Evolutionary conservation across 192 early-diverging fungal species (phyloP), one percentile per base, ranked within the genome.

Genomic region (Gryganskiella cystojenkinii): DNA sequence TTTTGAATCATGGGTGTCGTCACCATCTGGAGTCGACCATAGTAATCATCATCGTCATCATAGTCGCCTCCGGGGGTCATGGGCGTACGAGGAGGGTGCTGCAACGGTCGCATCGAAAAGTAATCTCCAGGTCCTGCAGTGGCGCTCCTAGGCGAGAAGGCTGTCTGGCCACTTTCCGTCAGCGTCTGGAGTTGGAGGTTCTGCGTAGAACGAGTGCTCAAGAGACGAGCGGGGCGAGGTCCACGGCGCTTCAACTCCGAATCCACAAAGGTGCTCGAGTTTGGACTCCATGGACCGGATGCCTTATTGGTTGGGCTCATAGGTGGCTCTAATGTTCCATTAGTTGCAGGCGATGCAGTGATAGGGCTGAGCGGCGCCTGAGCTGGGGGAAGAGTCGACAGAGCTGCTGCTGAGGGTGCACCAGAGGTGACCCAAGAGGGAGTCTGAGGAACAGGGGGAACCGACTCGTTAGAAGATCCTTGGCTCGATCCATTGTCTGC

Each of bases 1-100:
- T 78, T 68, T 61, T 78, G 74, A 31, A 78, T 78, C 67, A 78
- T 78, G 13, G 74, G 74, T 44, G 74, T 78, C 17, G 74, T 78
- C 46, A 78, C 74, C 74, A 78, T 78, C 53, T 69, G 66, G 19
- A 78, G 34, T 17, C 74, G 65, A 47, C 64, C 57, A 59, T 78
- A 78, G 50, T 78, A 69, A 20, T 78, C 74, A 25, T 78, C 73
- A 15, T 78, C 74, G 33, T 78, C 74, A 13, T 68, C 74, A 37
- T 78, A 65, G 24, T 54, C 65, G 19, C 71, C 71, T 22, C 65
- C 65, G 15, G 74, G 74, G 14, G 74, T 78, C 74, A 78, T 69
- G 2, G 74, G 74, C 19, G 74, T 78, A 19, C 67, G 65, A 20
- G 65, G 74, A 24, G 74, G 56, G 24, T 75, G 72, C 43, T 75